Conservation (phyloP, 2,329 filamentous ascomycete genomes). For the Cercospora citrullina region DNA sequence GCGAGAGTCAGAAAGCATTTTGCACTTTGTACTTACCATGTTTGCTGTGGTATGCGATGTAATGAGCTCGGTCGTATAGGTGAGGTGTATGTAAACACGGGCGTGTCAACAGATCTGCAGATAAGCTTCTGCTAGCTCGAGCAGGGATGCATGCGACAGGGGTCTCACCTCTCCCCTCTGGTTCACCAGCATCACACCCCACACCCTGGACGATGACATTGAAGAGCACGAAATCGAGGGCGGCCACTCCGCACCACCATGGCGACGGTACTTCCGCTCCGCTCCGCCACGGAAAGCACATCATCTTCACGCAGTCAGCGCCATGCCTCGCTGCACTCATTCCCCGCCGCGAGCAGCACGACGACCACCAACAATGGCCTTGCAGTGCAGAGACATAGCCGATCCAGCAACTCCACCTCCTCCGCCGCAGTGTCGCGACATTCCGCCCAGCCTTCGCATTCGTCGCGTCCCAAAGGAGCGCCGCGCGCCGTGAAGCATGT, state of each 20-base stretch:
- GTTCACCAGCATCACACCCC: not conserved
- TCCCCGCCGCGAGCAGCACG: conserved; percentile 36
- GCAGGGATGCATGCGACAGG: not conserved
- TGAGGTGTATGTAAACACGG: not conserved
- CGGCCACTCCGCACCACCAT: conserved; percentile 21
- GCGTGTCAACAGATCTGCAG: not conserved
- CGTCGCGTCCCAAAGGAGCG: conserved; percentile 14
- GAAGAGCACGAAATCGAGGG: not conserved
- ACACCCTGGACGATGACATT: not conserved
- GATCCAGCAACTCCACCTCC: conserved; percentile 24
- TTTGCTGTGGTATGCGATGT: not conserved
- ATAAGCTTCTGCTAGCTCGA: not conserved
- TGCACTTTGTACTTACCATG: not conserved
- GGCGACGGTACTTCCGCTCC: conserved; percentile 35
- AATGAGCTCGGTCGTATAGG: not conserved
- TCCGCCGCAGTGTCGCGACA: conserved; percentile 12
- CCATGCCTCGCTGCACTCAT: conserved; percentile 46
- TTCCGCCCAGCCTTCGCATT: conserved; percentile 10
- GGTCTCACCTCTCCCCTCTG: not conserved
- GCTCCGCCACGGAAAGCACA: conserved; percentile 35
- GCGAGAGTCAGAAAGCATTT: not conserved
- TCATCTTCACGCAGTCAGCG: conserved; percentile 31
- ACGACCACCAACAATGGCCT: conserved; percentile 36
- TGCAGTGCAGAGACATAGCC: conserved; percentile 40
- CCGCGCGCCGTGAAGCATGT: conserved; percentile 33